Evolutionary conservation across 2,329 filamentous ascomycete genomes (phyloP).

Genomic region (Fusarium citri): DNA sequence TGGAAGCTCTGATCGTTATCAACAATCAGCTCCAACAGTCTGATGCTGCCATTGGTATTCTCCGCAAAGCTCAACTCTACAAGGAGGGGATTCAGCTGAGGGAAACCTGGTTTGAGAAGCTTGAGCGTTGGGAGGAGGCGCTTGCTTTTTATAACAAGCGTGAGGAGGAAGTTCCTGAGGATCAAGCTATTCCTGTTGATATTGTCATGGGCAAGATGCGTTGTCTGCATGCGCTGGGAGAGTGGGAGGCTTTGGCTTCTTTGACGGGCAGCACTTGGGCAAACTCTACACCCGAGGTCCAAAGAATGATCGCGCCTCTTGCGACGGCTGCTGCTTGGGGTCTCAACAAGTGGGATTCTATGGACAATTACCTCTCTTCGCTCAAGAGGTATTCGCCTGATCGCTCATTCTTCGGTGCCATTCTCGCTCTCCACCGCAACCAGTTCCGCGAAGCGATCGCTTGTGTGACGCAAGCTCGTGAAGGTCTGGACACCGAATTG

Average conservation of each 20-base stretch:
- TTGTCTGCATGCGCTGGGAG: constrained; percentile 93
- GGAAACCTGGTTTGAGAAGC: constrained; percentile 98
- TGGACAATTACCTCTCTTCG: constrained; percentile 95
- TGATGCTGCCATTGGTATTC: constrained; percentile 96
- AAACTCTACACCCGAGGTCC: constrained; percentile 86
- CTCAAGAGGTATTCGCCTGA: constrained; percentile 96
- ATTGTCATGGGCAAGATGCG: constrained; percentile 99
- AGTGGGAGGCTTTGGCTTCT: constrained; percentile 93
- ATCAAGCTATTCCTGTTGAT: constrained; percentile 77
- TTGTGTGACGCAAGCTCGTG: constrained; percentile 91
- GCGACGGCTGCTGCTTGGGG: constrained; percentile 98
- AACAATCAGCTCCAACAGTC: constrained; percentile 99
- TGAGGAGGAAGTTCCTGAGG: constrained; percentile 73
- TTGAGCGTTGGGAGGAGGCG: constrained; percentile 98
- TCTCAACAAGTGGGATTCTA: constrained; percentile 94
- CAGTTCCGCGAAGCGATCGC: constrained; percentile 91
- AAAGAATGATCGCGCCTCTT: constrained; percentile 89
- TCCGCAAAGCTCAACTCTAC: constrained; percentile 95
- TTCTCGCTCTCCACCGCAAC: constrained; percentile 92
- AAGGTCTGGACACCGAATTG: constrained; percentile 94
- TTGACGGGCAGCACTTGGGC: constrained; percentile 95
- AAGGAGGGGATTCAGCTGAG: constrained; percentile 92
- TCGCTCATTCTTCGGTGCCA: constrained; percentile 96
- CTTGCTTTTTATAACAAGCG: constrained; percentile 91
- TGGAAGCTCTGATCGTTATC: constrained; percentile 98